These are phyloP conservation scores for Paralagenidium karlingii DNA, from an alignment of 352 stramenopile genomes.

Conservation along the genomic window DNA sequence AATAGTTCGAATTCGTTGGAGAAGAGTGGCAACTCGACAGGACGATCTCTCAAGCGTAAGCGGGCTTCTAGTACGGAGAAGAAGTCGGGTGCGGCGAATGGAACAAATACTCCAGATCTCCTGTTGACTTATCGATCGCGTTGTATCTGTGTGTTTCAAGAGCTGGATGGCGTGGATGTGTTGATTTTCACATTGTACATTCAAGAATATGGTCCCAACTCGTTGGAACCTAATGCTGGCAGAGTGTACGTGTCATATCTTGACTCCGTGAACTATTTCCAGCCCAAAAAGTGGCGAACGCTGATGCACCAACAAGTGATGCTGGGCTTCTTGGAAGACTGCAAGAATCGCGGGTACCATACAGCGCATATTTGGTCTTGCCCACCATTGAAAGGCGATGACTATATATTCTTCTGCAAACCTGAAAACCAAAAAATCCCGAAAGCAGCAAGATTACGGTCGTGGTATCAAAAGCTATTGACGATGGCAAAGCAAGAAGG, in stretches of 20 bases:
- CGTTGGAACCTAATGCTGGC: constrained; percentile 56
- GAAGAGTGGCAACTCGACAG: background rate
- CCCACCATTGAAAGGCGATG: constrained; percentile 72
- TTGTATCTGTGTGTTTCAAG: constrained; percentile 86
- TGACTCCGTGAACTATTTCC: constrained; percentile 84
- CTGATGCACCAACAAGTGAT: constrained; percentile 85
- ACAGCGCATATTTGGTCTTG: constrained; percentile 87
- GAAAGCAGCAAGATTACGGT: constrained; percentile 69
- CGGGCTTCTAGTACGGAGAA: constrained; percentile 15
- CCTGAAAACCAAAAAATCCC: constrained; percentile 85
- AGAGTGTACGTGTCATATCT: constrained; percentile 84
- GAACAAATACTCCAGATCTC: constrained; percentile 18
- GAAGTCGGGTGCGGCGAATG: constrained; percentile 21
- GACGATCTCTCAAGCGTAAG: constrained; percentile 49
- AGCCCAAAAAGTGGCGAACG: constrained; percentile 79
- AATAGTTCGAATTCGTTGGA: constrained; percentile 5
- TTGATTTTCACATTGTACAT: constrained; percentile 85
- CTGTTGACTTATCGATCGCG: constrained; percentile 76
- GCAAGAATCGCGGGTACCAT: constrained; percentile 77
- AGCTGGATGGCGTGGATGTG: constrained; percentile 79
- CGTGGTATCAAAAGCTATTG: constrained; percentile 82
- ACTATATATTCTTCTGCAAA: constrained; percentile 88
- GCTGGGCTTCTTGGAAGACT: constrained; percentile 78
- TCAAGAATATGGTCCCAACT: constrained; percentile 74
- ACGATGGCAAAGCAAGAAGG: constrained; percentile 71